These are phyloP conservation scores for Umbelopsis sp. DNA, from an alignment of 192 early-diverging fungal genomes.

Conservation along the genomic window DNA sequence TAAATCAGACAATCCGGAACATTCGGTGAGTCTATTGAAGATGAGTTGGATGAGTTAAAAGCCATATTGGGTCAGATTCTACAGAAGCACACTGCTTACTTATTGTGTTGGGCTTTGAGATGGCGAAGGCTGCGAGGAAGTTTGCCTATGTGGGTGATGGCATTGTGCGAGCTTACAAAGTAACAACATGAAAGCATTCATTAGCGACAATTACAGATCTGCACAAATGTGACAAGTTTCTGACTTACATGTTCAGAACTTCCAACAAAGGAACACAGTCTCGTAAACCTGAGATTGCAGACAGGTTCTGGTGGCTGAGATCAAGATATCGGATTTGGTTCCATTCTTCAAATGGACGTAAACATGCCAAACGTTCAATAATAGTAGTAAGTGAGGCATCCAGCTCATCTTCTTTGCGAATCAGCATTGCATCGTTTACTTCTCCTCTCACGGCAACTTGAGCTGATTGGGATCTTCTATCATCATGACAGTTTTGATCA, in stretches of 20 bases:
- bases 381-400: neutral
- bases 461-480: neutral
- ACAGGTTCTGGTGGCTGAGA: slow-evolving; percentile 21
- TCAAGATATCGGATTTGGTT: slow-evolving; percentile 10
- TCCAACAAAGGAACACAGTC: slow-evolving; percentile 6
- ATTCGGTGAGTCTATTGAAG: slow-evolving; percentile 26
- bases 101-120: slow-evolving; percentile 24
- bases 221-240: neutral
- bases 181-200: neutral
- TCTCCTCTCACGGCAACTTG: neutral
- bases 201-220: neutral
- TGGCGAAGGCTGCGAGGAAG: slow-evolving; percentile 23
- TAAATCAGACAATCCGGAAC: slow-evolving; percentile 37
- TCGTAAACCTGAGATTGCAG: neutral
- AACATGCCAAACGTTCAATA: neutral
- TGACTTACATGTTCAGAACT: slow-evolving; percentile 19
- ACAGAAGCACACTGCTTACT: neutral
- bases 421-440: neutral
- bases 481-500: neutral
- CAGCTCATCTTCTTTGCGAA: neutral
- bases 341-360: neutral
- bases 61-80: neutral
- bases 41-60: neutral
- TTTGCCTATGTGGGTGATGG: slow-evolving; percentile 13
- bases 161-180: slow-evolving; percentile 32